Evolutionary conservation across 1,284 basidiomycete species (phyloP).

Genomic region (Trichosporon sp.): DNA sequence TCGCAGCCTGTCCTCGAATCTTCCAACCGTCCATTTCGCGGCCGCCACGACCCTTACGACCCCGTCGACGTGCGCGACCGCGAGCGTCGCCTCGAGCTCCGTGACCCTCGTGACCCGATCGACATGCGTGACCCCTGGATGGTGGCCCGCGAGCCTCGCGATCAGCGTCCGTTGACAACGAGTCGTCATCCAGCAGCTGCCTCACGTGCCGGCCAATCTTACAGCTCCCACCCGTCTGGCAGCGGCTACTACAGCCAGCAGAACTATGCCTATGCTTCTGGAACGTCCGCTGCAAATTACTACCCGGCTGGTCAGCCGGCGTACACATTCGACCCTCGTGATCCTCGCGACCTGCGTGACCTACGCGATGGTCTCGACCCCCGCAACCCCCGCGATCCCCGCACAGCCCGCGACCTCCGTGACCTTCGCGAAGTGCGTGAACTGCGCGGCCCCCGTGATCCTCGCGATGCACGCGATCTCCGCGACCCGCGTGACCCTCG

Average conservation of each 20-base stretch:
- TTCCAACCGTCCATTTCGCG: conserved; percentile 6
- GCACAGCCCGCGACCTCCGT: conserved; percentile 7
- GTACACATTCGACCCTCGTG: background rate
- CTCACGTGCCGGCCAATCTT: background rate
- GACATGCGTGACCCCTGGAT: conserved; percentile 3
- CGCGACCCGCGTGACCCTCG: conserved; percentile 10
- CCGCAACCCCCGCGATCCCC: conserved; percentile 13
- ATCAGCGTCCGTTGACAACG: background rate
- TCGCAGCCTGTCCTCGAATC: conserved; percentile 1
- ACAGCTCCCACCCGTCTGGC: background rate
- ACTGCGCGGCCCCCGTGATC: conserved; percentile 9
- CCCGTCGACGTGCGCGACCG: background rate
- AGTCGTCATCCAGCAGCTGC: background rate
- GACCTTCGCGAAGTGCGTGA: background rate
- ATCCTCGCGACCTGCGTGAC: conserved; percentile 10
- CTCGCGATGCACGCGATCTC: background rate
- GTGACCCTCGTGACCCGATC: background rate
- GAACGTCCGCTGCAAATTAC: background rate
- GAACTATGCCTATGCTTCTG: background rate
- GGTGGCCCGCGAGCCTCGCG: background rate
- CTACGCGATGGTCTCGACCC: background rate
- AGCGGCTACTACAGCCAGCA: background rate
- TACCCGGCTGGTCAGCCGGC: conserved; percentile 2
- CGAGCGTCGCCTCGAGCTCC: background rate
- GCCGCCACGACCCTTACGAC: background rate